Evolutionary conservation across 495 filamentous ascomycete genomes (phyloP).

Genomic region (Aspergillus ellipticus): DNA sequence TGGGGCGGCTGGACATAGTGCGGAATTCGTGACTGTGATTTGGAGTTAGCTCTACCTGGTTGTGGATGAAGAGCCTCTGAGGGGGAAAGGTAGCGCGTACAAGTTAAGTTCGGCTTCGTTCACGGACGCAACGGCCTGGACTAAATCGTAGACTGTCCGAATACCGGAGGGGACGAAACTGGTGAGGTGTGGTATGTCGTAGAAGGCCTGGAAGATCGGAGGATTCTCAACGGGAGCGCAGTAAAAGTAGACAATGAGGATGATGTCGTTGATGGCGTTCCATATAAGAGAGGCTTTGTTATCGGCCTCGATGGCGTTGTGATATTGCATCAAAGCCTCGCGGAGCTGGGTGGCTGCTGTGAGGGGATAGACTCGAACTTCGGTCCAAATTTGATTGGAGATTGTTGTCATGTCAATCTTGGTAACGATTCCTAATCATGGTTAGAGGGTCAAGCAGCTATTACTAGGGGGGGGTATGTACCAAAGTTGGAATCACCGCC

Average conservation of each 20-base stretch:
- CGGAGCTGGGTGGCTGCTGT: constrained; percentile 2
- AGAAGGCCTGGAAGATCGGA: constrained; percentile 18
- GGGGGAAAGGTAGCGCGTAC: background rate
- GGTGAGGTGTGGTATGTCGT: constrained; percentile 13
- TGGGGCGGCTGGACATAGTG: constrained; percentile 32
- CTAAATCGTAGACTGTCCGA: constrained; percentile 13
- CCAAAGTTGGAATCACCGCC: constrained; percentile 28
- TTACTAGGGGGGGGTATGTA: background rate
- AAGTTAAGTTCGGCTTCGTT: background rate
- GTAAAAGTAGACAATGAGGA: constrained; percentile 20
- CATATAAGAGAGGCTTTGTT: constrained; percentile 18
- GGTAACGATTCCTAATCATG: constrained; percentile 13
- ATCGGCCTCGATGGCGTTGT: constrained; percentile 15
- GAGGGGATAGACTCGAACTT: constrained; percentile 5
- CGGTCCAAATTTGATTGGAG: constrained; percentile 12
- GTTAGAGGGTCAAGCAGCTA: background rate
- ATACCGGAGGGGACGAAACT: constrained; percentile 7
- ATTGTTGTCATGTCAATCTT: constrained; percentile 14
- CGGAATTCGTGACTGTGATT: constrained; percentile 7
- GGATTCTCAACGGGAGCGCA: constrained; percentile 19
- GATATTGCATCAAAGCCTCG: constrained; percentile 13
- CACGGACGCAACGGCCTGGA: constrained; percentile 7
- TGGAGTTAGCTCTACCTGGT: background rate
- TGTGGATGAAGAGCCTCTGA: background rate
- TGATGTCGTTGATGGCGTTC: constrained; percentile 6